Evolutionary conservation across 73 alveolate genomes (phyloP).

Genomic region (Paramecium bursaria): DNA sequence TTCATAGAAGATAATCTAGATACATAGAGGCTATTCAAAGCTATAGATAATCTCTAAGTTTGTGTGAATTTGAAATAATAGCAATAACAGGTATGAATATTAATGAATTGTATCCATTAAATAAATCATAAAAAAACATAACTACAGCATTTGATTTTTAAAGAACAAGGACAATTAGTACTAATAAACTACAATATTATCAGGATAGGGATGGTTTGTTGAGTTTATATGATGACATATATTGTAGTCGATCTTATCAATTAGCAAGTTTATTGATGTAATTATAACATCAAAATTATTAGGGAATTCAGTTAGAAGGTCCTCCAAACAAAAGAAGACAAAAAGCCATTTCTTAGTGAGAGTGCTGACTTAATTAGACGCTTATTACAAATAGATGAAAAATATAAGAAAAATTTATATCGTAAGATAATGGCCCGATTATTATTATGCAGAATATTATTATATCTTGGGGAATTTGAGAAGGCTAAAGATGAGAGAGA

Average conservation of each 20-base stretch:
- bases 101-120: too few relatives aligned
- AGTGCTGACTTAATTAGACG: neutral
- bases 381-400: neutral
- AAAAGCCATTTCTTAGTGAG: neutral
- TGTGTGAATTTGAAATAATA: conserved; percentile 23
- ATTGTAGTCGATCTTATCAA: neutral
- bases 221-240: conserved; percentile 31
- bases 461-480: conserved; percentile 5
- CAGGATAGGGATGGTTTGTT: too few relatives aligned
- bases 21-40: conserved; percentile 27
- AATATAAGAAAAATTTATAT: conserved; percentile 10
- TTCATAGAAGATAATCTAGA: conserved; percentile 31
- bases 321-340: too few relatives aligned
- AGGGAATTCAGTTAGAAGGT: too few relatives aligned
- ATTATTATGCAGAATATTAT: conserved; percentile 9
- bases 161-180: too few relatives aligned
- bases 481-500: neutral
- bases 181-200: too few relatives aligned
- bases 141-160: too few relatives aligned
- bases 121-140: too few relatives aligned
- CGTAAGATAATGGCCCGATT: conserved; percentile 6
- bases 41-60: conserved; percentile 18
- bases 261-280: conserved; percentile 35
- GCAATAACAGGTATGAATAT: too few relatives aligned
- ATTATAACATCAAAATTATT: too few relatives aligned